Evolutionary conservation across 805 yeast genomes (phyloP).

Genomic region (Isabelozyma rhagii): DNA sequence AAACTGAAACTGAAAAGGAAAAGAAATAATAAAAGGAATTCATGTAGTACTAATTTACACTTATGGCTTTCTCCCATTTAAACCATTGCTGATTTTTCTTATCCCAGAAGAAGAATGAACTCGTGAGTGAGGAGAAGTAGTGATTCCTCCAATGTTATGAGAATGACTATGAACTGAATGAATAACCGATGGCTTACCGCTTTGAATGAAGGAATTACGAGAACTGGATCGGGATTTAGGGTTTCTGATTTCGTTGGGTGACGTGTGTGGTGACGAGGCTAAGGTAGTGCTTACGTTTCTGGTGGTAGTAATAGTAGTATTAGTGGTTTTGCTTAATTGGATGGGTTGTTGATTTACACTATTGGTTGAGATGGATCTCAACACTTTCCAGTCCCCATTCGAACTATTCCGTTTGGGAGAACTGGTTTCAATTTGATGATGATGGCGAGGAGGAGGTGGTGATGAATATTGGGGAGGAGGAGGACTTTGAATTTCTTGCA

Average conservation of each 20-base stretch:
- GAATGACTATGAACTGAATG: not conserved
- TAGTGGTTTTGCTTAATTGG: conserved; percentile 36
- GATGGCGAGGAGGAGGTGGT: not conserved
- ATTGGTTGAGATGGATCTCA: conserved; percentile 36
- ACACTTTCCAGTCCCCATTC: conserved; percentile 34
- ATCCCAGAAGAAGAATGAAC: not conserved
- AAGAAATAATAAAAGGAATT: no score
- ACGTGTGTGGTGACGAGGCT: conserved; percentile 31
- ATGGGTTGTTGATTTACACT: conserved; percentile 24
- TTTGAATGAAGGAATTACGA: not conserved
- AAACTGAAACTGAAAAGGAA: not conserved
- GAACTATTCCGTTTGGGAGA: conserved; percentile 22
- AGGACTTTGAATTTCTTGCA: conserved; percentile 18
- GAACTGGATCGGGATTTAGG: conserved; percentile 21
- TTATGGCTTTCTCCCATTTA: not conserved
- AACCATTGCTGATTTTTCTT: not conserved
- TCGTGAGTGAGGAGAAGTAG: not conserved
- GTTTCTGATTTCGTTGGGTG: conserved; percentile 19
- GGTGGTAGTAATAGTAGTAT: conserved; percentile 45
- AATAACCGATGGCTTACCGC: not conserved
- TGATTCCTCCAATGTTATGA: not conserved
- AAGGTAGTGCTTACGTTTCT: conserved; percentile 45
- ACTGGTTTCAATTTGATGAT: conserved; percentile 7
- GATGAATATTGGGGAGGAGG: not conserved
- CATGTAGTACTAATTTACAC: not conserved